Evolutionary conservation across 192 early-diverging fungal genomes (phyloP), one percentile per base, ranked within the genome.

Genomic region (Lobosporangium transversale): DNA sequence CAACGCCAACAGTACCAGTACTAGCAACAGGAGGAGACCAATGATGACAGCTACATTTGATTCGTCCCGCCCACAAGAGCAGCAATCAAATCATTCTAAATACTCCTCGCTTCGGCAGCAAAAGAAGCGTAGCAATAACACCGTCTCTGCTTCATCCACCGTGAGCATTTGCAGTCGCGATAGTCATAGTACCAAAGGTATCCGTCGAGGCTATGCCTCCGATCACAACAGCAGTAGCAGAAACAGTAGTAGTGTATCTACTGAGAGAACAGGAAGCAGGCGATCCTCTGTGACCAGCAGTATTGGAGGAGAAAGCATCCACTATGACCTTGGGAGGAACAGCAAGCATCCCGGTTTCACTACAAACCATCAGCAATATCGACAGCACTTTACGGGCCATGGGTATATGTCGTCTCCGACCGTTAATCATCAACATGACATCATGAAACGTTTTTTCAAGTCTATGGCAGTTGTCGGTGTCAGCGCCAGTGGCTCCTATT

Each of bases 361-460:
- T 0, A 55, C 21, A 7, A 47, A 62, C n/a, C 45, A 45, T 14
- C 53, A 50, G 12, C 64, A 57, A n/a, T 76, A 76, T 14, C 73
- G 73, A 12, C 73, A 76, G 37, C 65, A 76, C 27, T 67, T 76
- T 48, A 76, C 73, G 23, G 71, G 71, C 8, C 57, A 66, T 53
- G 51, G 57, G 8, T 6, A 15, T 23, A 33, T 44, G 0, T 42
- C 49, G 33, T 18, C 69, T 12, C 24, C 18, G 23, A 21, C 50
- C 9, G 30, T 32, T 0, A 57, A 58, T n/a, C 23, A n/a, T 29
- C 71, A 76, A 14, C 57, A 67, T 30, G 73, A 67, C 21, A 29
- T 35, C 7, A 67, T 76, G 36, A 76, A 62, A 36, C 49, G 73
- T 15, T 62, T 76, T 47, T 76, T 76, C 53, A 76, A 76, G 47